Percentiles rank a stretch among this genome's conserved stretches.
phyloP scores from a whole-genome alignment of 2,329 filamentous ascomycete genomes.

The Clonostachys chloroleuca region DNA sequence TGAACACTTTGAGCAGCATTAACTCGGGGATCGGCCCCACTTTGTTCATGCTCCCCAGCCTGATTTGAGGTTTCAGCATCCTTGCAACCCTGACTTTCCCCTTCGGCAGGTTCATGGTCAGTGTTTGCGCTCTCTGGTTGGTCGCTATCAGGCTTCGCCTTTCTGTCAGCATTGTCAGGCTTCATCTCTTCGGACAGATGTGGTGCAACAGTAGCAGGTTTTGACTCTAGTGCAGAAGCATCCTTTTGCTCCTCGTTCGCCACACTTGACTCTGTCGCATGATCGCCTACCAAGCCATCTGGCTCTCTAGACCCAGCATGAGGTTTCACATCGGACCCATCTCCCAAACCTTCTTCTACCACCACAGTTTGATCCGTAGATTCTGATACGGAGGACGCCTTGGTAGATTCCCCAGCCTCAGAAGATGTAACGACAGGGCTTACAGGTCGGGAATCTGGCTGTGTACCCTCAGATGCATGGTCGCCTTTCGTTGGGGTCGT shows the following conservation, averaged over 20 bases:
- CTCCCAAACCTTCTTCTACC: slow-evolving; percentile 8
- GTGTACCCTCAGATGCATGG: slow-evolving; percentile 38
- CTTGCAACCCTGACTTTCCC: no score
- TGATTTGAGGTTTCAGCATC: no score
- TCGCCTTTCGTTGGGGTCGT: slow-evolving; percentile 34
- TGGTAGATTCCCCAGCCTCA: slow-evolving; percentile 55
- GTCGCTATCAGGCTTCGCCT: no score
- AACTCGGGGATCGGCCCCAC: no score
- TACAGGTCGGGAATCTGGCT: slow-evolving; percentile 52
- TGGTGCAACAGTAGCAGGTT: background rate
- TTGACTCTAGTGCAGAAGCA: background rate
- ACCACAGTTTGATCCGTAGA: slow-evolving; percentile 56
- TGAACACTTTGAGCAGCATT: no score
- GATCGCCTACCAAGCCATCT: slow-evolving; percentile 3
- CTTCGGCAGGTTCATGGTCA: no score
- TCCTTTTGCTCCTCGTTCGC: background rate
- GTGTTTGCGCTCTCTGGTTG: no score
- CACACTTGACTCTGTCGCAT: background rate
- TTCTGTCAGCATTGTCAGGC: no score
- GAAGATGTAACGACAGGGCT: slow-evolving; percentile 50
- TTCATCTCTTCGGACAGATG: no score
- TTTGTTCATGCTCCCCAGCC: no score
- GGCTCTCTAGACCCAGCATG: slow-evolving; percentile 10
- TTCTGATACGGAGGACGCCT: slow-evolving; percentile 60
- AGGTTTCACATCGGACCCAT: no score